phyloP scores from a whole-genome alignment of 2,329 filamentous ascomycete species.

The Aureobasidium sp. region DNA sequence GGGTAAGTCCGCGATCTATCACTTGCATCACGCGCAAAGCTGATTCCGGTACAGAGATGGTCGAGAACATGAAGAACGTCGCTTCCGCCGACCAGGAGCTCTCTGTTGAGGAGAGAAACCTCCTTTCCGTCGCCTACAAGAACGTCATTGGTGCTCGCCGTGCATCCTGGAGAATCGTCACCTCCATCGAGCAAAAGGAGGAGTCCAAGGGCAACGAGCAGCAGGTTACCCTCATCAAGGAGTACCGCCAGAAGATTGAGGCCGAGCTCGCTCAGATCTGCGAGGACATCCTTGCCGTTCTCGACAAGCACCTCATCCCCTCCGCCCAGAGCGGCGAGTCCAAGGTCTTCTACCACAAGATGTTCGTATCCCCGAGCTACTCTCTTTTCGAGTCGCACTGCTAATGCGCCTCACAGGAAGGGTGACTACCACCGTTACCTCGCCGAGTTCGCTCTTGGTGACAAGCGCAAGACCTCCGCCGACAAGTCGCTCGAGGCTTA shows the following conservation, averaged over 20 bases:
- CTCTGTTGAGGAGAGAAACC: conserved; percentile 88
- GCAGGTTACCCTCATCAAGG: conserved; percentile 87
- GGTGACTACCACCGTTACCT: conserved; percentile 99
- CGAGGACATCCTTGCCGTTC: conserved; percentile 90
- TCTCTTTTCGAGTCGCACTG: not conserved
- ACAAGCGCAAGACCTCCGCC: conserved; percentile 90
- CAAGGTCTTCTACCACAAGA: conserved; percentile 99
- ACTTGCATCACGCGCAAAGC: not conserved
- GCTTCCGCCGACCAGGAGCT: conserved; percentile 64
- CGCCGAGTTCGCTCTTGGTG: conserved; percentile 88
- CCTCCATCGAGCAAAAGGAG: conserved; percentile 98
- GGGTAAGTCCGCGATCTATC: conserved; percentile 48
- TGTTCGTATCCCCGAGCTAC: conserved; percentile 49
- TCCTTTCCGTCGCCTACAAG: conserved; percentile 97
- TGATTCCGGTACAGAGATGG: conserved; percentile 64
- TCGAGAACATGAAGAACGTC: conserved; percentile 99
- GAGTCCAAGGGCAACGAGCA: conserved; percentile 95
- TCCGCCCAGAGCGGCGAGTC: conserved; percentile 93
- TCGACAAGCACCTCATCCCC: conserved; percentile 88
- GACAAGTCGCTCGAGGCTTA: conserved; percentile 94
- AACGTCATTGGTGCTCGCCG: conserved; percentile 95
- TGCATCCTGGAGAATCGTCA: conserved; percentile 97
- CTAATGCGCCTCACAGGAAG: conserved; percentile 57
- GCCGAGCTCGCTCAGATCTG: conserved; percentile 94
- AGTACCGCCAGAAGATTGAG: conserved; percentile 99